Evolutionary conservation across 495 filamentous ascomycete species (phyloP), one percentile per base, ranked within the genome.

Genomic region (Penicillium canescens): DNA sequence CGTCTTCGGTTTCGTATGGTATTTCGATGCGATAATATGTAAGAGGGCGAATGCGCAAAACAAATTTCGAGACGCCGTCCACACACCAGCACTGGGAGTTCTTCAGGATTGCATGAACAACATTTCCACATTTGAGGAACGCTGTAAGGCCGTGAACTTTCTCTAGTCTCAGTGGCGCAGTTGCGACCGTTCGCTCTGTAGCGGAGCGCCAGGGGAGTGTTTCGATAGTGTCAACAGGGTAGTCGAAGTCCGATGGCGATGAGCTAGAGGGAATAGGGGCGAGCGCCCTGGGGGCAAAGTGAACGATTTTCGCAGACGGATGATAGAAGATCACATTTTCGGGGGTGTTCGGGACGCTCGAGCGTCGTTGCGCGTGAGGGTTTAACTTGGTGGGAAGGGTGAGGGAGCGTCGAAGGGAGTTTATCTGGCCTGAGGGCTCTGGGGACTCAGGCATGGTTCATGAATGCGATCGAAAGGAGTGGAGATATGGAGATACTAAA

Each of bases 61-160:
- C 87, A 60, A 94, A 96, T 54, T 86, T 91, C 34, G 86, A 86
- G 36, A 86, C 83, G 40, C 88, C 87, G 65, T 96, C 89, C 18
- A 96, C 89, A 70, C 89, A 94, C 92, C 92, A 96, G 55, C 85
- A 94, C 65, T 94, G 89, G 16, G 88, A 93, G 67, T 89, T 94
- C 9, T 89, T 88, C 35, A 96, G 66, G 40, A 96, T 93, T 41
- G 92, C 86, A 57, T 89, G 88, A 9, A 96, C 80, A 24, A 90
- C 83, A 56, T 79, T 76, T 50, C 89, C 89, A 59, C 90, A 95
- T 70, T 86, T 90, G 9, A 96, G 80, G 65, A 96, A 96, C 14
- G 88, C 87, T 0, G 92, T 87, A 39, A 89, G 84, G 9, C 88
- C 87, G 6, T 89, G 85, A 23, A 92, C 86, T 51, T 84, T 83